Evolutionary conservation across 169 alveolate species (phyloP), one percentile per base, ranked within the genome.

Genomic region (Eimeria praecox): DNA sequence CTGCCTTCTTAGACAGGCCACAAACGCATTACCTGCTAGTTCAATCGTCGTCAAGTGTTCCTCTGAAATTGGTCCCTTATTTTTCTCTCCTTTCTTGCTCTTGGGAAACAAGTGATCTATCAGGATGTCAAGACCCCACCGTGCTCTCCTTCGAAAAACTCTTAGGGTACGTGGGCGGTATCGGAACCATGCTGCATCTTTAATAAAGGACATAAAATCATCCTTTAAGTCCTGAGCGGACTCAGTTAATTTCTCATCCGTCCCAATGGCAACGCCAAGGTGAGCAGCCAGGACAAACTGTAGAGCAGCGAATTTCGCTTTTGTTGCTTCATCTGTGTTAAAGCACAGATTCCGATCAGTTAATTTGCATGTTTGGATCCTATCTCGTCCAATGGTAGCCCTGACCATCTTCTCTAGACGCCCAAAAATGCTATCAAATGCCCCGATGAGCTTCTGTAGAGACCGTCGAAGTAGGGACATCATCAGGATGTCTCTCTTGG

Each of bases 131-230:
- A 87, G 93, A 38, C 93, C 93, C 93, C 93, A 87, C 56, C 40
- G 56, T 16, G 64, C 24, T 24, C 33, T 87, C 49, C 83, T 56
- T 87, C 82, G 82, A 59, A 62, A 49, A 40, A 59, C 33, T 12
- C 44, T 38, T 4, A 38, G 52, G 56, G 62, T 56, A 24, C 66
- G 93, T 27, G 83, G 12, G 40, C 80, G 78, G 46, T 87, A 87
- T 9, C 80, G 78, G 38, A 87, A 87, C 93, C 93, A 87, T 24
- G 93, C 93, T 56, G 93, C 52, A 38, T 87, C 93, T 46, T 87
- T 87, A 40, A 87, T n/a, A 46, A 87, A 64, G 44, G 66, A 20
- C 93, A 87, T 87, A n/a, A 87, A 87, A 42, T 87, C 93, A 24
- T 87, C 62, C 44, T 30, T 64, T 40, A 87, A 30, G 9, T 56